A percentile compares a stretch with the other conserved stretches of the same genome.
Conservation (phyloP, 257 asterid genomes). For the Przewalskia tangutica region DNA sequence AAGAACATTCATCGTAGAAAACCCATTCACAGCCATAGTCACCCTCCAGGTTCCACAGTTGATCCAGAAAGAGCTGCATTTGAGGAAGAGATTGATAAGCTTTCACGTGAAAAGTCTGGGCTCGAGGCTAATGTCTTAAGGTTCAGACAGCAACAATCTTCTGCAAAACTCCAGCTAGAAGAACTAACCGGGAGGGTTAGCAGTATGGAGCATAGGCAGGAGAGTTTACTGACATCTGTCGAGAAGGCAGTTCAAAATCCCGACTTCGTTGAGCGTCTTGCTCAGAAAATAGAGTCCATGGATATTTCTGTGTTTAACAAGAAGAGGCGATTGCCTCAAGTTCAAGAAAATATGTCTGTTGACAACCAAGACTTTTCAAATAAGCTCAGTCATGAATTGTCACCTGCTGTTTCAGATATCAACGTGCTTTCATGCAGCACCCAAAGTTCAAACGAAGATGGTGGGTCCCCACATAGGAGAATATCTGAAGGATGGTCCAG, state of each 20-base stretch:
- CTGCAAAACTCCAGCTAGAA: slow-evolving; percentile 52
- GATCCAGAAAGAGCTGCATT: slow-evolving; percentile 77
- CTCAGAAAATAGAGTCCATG: slow-evolving; percentile 73
- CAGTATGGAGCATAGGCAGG: slow-evolving; percentile 70
- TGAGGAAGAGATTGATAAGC: slow-evolving; percentile 85
- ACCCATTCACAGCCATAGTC: slow-evolving; percentile 96
- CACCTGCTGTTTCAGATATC: slow-evolving; percentile 64
- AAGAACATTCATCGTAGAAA: slow-evolving; percentile 85
- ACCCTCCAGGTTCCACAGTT: slow-evolving; percentile 52
- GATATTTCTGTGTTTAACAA: slow-evolving; percentile 69
- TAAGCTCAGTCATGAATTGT: slow-evolving; percentile 70
- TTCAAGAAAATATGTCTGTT: slow-evolving; percentile 34
- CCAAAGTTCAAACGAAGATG: slow-evolving; percentile 75
- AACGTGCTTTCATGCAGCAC: slow-evolving; percentile 70
- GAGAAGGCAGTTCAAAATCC: slow-evolving; percentile 62
- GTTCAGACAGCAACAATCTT: slow-evolving; percentile 52
- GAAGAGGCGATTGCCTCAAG: slow-evolving; percentile 74
- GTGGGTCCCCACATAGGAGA: slow-evolving; percentile 42
- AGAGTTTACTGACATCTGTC: slow-evolving; percentile 37
- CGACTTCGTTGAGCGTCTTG: slow-evolving; percentile 48
- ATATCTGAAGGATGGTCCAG: slow-evolving; percentile 37
- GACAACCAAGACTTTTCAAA: slow-evolving; percentile 52
- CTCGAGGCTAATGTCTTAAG: slow-evolving; percentile 44
- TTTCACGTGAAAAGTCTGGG: slow-evolving; percentile 55
- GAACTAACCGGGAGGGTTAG: slow-evolving; percentile 43